Evolutionary conservation across 495 filamentous ascomycete species (phyloP).

Genomic region (Penicillium cataractarum): DNA sequence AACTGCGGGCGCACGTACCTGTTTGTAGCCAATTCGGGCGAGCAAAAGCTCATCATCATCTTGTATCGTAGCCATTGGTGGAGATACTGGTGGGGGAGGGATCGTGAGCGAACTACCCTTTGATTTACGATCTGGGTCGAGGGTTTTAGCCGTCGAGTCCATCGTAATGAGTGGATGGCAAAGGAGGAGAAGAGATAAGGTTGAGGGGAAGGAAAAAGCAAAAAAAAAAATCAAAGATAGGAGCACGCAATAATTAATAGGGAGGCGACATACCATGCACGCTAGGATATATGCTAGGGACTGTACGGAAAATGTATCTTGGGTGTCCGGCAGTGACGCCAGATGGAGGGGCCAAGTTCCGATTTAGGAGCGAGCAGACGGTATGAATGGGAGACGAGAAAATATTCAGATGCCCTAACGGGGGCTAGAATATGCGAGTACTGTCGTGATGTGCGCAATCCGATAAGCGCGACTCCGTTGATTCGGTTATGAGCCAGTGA

Average conservation of each 20-base stretch:
- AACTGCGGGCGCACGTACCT: slow-evolving; percentile 46
- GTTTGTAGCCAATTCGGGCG: slow-evolving; percentile 69
- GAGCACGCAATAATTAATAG: not conserved
- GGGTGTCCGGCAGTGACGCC: slow-evolving; percentile 15
- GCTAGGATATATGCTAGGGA: not conserved
- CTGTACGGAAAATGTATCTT: slow-evolving; percentile 21
- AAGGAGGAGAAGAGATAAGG: slow-evolving; percentile 15
- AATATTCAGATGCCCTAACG: slow-evolving; percentile 6
- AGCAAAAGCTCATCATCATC: slow-evolving; percentile 69
- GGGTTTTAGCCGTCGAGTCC: slow-evolving; percentile 18
- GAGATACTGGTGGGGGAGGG: not conserved
- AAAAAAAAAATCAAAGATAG: slow-evolving; percentile 12
- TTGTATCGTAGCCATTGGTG: slow-evolving; percentile 52
- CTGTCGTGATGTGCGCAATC: slow-evolving; percentile 1
- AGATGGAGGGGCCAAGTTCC: slow-evolving; percentile 24
- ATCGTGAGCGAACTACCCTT: not conserved
- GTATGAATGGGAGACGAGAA: slow-evolving; percentile 17
- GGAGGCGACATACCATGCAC: slow-evolving; percentile 13
- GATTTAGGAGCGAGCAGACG: slow-evolving; percentile 25
- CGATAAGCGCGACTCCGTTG: slow-evolving; percentile 25
- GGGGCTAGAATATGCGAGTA: not conserved
- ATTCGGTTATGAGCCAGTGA: slow-evolving; percentile 15
- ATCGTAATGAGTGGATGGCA: slow-evolving; percentile 15
- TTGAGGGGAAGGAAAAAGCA: slow-evolving; percentile 12
- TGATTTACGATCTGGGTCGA: slow-evolving; percentile 5